Base-by-base conservation (phyloP, 2,329 filamentous ascomycete species). In the Knoxdaviesia proteae region DNA sequence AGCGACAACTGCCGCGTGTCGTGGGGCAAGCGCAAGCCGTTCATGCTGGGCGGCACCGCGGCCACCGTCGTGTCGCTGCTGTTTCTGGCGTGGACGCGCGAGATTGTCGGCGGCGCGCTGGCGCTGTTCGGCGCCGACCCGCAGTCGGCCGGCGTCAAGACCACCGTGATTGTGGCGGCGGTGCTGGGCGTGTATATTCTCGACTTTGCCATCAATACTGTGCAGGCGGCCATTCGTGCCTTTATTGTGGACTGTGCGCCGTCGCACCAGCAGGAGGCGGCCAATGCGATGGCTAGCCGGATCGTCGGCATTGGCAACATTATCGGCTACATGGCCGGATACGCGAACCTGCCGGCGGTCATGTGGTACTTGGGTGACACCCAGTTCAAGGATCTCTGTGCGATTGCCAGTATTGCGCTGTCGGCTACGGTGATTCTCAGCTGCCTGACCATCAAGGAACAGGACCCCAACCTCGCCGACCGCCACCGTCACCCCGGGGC, bases 141-240 rank as follows among this genome's bases (percentile, higher is more conserved):
- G n/a, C 68, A 76, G 36, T 82, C 79, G 0, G 51, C 68, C 6
- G 71, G 67, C 3, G 77, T 81, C 39, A 77, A 74, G 52, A 68
- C 67, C 4, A 63, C 67, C 37, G 72, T 81, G 40, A 88, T 94
- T 49, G 63, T 84, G 33, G 69, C 84, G 45, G 88, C 88, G 6
- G 84, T 94, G 5, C 55, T 86, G 32, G 80, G 86, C 62, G 81
- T 96, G 52, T 96, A 93, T 59, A 67, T 90, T 41, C 69, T 96
- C 41, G 88, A 96, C 57, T 90, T 96, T 58, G 77, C 87, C 52
- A 90, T 96, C 63, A 96, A 96, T 60, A 90, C 87, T 71, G 84
- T 96, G 34, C 88, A 96, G 69, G 88, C 90, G 40, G 82, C 77
- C 5, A 82, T 94, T 53, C 74, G 87, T 49, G 84, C 87, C 30